Percentiles rank a stretch among this genome's conserved stretches.
phyloP scores from a whole-genome alignment of 2,329 filamentous ascomycete genomes.

The Fusarium longipes region DNA sequence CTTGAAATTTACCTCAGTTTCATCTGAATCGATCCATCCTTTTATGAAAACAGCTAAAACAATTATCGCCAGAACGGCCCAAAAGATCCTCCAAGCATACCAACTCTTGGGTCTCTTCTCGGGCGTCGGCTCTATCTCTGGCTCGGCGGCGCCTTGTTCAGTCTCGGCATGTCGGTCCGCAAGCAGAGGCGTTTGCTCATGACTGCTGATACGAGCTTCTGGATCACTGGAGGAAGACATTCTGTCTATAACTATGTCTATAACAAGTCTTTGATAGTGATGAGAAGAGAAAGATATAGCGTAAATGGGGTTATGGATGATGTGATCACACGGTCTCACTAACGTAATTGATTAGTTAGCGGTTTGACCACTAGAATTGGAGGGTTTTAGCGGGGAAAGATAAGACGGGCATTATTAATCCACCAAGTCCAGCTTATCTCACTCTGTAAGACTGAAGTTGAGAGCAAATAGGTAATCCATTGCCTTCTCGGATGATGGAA shows the following conservation, averaged over 20 bases:
- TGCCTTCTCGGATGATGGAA: no score
- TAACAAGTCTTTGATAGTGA: no score
- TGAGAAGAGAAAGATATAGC: not conserved
- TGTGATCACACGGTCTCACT: not conserved
- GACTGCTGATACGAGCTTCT: not conserved
- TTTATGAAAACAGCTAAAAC: conserved; percentile 14
- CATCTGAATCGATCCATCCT: conserved; percentile 27
- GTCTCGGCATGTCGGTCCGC: not conserved
- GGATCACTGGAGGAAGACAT: conserved; percentile 3
- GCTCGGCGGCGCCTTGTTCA: not conserved
- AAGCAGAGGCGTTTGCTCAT: conserved; percentile 23
- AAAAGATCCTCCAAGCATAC: conserved; percentile 26
- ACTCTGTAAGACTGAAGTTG: no score
- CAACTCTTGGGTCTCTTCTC: conserved; percentile 11
- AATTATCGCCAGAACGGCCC: not conserved
- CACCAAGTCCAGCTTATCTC: not conserved
- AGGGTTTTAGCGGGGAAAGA: not conserved
- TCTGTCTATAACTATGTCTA: accelerated
- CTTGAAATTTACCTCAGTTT: conserved; percentile 10
- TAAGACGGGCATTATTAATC: conserved; percentile 30
- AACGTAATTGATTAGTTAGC: conserved; percentile 15
- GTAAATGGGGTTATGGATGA: not conserved
- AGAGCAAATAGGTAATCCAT: no score
- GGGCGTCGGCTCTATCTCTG: not conserved
- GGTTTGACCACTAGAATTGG: not conserved